Evolutionary conservation across 164 flowering plant species (phyloP), one percentile per base, ranked within the genome.

Genomic region (Echeveria elegans): DNA sequence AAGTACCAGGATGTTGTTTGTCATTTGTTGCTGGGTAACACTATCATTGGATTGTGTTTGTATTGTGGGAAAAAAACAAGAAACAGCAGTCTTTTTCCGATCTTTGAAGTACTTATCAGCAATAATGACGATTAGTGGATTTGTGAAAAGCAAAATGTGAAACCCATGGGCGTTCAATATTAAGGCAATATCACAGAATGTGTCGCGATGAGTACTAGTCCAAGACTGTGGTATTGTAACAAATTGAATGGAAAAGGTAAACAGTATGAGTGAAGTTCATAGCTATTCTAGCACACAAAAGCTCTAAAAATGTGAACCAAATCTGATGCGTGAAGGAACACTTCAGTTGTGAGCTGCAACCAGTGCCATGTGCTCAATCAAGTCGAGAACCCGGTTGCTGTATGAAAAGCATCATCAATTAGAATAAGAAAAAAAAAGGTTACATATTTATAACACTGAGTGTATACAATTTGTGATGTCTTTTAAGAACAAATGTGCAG

Each of bases 331-430:
- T 23, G 56, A 50, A 50, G 56, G 26, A 50, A 21, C 56, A 21
- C 56, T 21, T 61, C 38, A 61, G 23, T 31, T 31, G 66, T 30
- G 41, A 30, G 86, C 80, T 38, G 81, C 86, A 18, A 87, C 92
- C 76, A 87, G 47, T 43, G 90, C 86, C 87, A 87, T 85, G 77
- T 87, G 92, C 78, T 75, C 88, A 26, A 87, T 84, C 75, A 87
- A 77, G 76, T 87, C 90, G 80, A 84, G 67, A 28, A 87, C 90
- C 45, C 90, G 92, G 81, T 85, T 87, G 76, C 90, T 87, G 83
- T 28, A 76, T 63, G 11, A 70, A 43, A 43, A 61, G 6, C 10
- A 61, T 18, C 15, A n/a, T 43, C 47, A 43, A 1, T 43, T 15
- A 43, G 47, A 43, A 43, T 12, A 5, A 11, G 30, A 6, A 30